Conservation (phyloP, 2,329 filamentous ascomycete species). For the Calonectria fujianensis region DNA sequence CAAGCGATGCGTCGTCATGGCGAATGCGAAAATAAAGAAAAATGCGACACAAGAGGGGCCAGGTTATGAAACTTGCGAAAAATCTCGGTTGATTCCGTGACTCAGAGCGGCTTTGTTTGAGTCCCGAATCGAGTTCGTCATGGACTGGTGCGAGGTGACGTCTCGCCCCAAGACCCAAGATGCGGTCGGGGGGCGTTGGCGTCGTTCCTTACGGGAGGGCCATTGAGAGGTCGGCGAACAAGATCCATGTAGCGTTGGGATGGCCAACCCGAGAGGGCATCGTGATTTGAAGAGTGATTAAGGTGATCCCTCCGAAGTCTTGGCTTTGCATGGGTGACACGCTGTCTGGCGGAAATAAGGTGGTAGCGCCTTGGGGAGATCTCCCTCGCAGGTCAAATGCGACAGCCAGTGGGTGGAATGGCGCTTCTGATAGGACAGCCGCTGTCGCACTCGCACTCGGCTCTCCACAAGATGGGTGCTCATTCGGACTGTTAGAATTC, state of each 20-base stretch:
- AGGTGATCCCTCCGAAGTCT: background rate
- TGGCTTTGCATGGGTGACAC: slow-evolving; percentile 11
- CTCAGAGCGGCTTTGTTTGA: slow-evolving; percentile 1
- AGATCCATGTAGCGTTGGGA: background rate
- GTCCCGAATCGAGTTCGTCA: slow-evolving; percentile 14
- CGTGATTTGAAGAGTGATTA: slow-evolving; percentile 3
- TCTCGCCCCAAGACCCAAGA: background rate
- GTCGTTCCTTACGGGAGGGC: background rate
- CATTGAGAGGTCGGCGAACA: background rate
- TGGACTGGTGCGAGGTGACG: slow-evolving; percentile 13
- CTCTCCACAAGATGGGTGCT: slow-evolving; percentile 3
- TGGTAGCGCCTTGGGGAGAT: slow-evolving; percentile 13
- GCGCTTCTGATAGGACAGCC: background rate
- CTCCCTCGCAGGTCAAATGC: background rate
- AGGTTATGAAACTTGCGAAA: background rate
- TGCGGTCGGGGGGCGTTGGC: background rate
- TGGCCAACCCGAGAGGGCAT: background rate
- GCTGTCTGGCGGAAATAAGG: slow-evolving; percentile 4
- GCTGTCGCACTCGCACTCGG: slow-evolving; percentile 27
- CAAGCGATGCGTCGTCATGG: slow-evolving; percentile 9
- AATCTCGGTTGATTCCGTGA: slow-evolving; percentile 1
- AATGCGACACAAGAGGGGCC: background rate
- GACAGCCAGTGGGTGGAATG: background rate
- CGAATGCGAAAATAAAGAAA: background rate
- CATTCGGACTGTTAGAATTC: slow-evolving; percentile 15